Evolutionary conservation across 2,329 filamentous ascomycete species (phyloP).

Genomic region (Aspergillus sp.): DNA sequence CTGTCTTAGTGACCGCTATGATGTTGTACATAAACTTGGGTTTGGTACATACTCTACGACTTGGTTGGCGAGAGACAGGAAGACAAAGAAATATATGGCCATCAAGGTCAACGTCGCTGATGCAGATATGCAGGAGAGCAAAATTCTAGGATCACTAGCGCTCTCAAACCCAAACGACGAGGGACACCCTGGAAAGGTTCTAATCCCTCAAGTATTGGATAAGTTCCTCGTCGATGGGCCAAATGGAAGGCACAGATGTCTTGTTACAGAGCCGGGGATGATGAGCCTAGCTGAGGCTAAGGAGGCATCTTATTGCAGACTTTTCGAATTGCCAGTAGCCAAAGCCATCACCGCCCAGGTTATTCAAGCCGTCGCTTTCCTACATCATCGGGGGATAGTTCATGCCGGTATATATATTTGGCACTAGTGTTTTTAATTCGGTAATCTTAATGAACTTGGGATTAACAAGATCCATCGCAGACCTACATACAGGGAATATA

Average conservation of each 20-base stretch:
- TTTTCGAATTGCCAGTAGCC: constrained; percentile 11
- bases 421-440: constrained; percentile 1
- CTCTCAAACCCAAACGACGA: not conserved
- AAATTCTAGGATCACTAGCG: not conserved
- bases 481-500: constrained; percentile 15
- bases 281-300: constrained; percentile 14
- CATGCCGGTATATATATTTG: constrained; percentile 14
- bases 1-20: not conserved
- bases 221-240: constrained; percentile 10
- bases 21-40: not conserved
- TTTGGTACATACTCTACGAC: not conserved
- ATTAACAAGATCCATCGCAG: not conserved
- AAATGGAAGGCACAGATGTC: constrained; percentile 15
- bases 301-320: constrained; percentile 10
- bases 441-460: constrained; percentile 2
- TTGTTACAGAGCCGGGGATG: constrained; percentile 12
- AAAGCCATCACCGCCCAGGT: constrained; percentile 12
- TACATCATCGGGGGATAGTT: constrained; percentile 15
- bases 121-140: not conserved
- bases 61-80: not conserved
- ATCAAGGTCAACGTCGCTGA: not conserved
- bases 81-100: not conserved
- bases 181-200: constrained; percentile 5
- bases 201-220: constrained; percentile 10
- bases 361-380: constrained; percentile 11